Percentiles rank a stretch among this genome's conserved stretches.
Evolutionary conservation across 257 asterid species (phyloP).

Genomic region (Przewalskia tangutica): DNA sequence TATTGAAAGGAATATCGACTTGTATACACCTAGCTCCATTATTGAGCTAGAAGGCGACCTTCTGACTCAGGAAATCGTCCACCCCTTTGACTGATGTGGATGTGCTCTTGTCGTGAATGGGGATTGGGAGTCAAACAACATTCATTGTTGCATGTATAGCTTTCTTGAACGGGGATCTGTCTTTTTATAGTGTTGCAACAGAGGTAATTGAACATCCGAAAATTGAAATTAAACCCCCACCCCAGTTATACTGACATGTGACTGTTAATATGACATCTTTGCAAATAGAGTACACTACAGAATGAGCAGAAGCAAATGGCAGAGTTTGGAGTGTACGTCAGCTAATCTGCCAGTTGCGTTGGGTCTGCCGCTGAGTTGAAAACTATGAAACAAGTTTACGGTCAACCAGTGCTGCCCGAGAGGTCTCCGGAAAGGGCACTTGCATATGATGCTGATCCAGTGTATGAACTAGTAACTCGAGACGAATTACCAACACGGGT

Average conservation of each 20-base stretch:
- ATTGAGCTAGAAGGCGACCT: not conserved
- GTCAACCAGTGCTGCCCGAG: conserved; percentile 66
- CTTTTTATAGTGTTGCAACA: not conserved
- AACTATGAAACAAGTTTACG: not conserved
- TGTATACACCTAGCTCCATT: not conserved
- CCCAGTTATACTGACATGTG: not conserved
- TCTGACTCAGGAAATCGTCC: not conserved
- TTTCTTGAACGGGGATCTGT: not conserved
- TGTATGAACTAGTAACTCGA: conserved; percentile 37
- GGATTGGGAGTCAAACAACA: not conserved
- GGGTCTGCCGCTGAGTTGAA: not conserved
- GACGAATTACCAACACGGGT: conserved; percentile 45
- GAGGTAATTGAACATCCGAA: not conserved
- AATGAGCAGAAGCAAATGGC: not conserved
- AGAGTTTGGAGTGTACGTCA: not conserved
- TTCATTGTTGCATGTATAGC: not conserved
- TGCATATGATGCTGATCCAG: conserved; percentile 81
- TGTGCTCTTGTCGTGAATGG: not conserved
- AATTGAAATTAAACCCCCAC: not conserved
- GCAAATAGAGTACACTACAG: not conserved
- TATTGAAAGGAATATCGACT: not conserved
- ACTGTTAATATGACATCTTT: not conserved
- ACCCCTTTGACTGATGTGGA: not conserved
- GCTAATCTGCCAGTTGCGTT: not conserved
- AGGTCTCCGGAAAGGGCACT: conserved; percentile 88